Base-by-base conservation (phyloP, 805 yeast species). In the Debaryomyces hansenii region DNA sequence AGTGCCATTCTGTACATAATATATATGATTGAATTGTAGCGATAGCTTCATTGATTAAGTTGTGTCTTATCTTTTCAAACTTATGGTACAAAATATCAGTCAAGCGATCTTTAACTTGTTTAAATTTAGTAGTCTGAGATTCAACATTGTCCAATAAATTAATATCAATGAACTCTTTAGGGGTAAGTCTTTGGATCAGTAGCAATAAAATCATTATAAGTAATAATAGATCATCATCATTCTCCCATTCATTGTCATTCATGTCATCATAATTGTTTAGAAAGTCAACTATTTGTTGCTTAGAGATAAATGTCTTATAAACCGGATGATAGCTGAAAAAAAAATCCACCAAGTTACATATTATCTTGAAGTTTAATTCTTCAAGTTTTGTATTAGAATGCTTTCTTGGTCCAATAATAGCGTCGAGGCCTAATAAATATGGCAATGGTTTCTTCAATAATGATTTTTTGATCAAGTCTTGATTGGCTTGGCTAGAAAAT, bases 1-100 rank as follows among this genome's bases (percentile, higher is more conserved):
- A 77, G 42, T 74, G 67, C 66, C 75, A 78, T 53, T 77, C 83
- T 20, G 80, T 73, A 50, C 78, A 79, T 41, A 79, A 61, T 6
- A 77, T 73, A 49, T 77, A 77, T 2, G 80, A 71, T 51, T 76
- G 74, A 20, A 78, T 66, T 4, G 80, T 75, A n/a, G 70, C 60
- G 6, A 72, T 65, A 1, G 81, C 73, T 53, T 79, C 83, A 49
- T 69, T 65, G 18, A 72, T 60, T 24, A 79, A 63, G 45, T 79
- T 78, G 45, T 69, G 72, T 45, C 79, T 74, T 49, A 78, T 62
- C 50, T 69, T 66, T 49, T 69, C 70, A 53, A 74, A 78, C 40
- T 68, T 76, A 42, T 66, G 66, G 50, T 62, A 69, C 14, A 77
- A 62, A 10, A 60, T 47, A 14, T 58, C 56, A 28, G 62, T 47